Conservation (phyloP, 495 filamentous ascomycete species). For the Penicillium canescens region DNA sequence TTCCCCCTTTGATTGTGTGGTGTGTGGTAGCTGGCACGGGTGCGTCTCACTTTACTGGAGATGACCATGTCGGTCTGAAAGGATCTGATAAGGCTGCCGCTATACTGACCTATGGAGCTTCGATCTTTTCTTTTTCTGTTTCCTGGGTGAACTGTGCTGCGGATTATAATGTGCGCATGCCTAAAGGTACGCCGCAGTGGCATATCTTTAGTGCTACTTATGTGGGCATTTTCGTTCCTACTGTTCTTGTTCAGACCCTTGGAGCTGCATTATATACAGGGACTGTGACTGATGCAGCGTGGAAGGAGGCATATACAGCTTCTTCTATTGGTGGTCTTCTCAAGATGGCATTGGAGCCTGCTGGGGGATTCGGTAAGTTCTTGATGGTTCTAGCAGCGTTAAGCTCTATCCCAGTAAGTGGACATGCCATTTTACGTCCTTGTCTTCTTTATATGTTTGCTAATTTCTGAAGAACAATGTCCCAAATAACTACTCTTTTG, state of each 20-base stretch:
- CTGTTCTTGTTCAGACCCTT: conserved; percentile 65
- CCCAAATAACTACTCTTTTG: conserved; percentile 32
- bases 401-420: conserved; percentile 34
- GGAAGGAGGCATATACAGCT: conserved; percentile 49
- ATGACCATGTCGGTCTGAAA: conserved; percentile 38
- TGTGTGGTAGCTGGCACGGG: conserved; percentile 38
- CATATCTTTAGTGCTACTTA: conserved; percentile 64
- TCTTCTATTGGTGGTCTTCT: conserved; percentile 63
- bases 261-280: conserved; percentile 64
- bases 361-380: conserved; percentile 39
- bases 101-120: conserved; percentile 62
- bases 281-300: conserved; percentile 43
- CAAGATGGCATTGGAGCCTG: conserved; percentile 54
- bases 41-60: conserved; percentile 26
- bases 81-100: conserved; percentile 55
- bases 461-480: conserved; percentile 24
- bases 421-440: background rate
- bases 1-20: conserved; percentile 39
- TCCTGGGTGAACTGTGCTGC: conserved; percentile 66
- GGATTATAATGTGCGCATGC: conserved; percentile 71
- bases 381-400: conserved; percentile 36
- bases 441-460: background rate
- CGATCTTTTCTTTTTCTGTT: conserved; percentile 63
- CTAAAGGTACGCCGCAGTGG: conserved; percentile 43
- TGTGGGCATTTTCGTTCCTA: conserved; percentile 58